A percentile compares a stretch with the other conserved stretches of the same genome.
Conservation (phyloP, 352 stramenopile genomes). For the Bremia lactucae region DNA sequence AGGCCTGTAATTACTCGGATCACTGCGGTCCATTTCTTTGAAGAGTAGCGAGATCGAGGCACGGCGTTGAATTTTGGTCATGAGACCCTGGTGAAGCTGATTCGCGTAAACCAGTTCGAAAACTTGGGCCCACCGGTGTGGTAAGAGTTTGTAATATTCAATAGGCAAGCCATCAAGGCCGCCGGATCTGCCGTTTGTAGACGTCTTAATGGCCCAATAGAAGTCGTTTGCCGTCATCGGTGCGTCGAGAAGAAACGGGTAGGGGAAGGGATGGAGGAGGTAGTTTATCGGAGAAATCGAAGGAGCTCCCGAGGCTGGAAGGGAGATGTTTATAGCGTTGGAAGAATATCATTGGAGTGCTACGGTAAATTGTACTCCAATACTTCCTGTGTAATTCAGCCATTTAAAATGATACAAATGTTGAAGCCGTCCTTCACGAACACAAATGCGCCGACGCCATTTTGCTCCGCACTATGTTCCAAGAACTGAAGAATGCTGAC, state of each 20-base stretch:
- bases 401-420: conserved; percentile 1
- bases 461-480: not conserved
- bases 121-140: not conserved
- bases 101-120: not conserved
- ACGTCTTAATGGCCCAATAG: conserved; percentile 9
- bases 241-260: too few relatives aligned
- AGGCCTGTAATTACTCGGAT: not conserved
- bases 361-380: conserved; percentile 3
- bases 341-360: conserved; percentile 1
- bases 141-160: not conserved
- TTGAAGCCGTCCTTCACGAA: not conserved
- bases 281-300: too few relatives aligned
- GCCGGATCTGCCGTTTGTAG: not conserved
- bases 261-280: too few relatives aligned
- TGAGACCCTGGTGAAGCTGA: not conserved
- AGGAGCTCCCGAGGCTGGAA: not conserved
- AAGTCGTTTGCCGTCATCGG: conserved; percentile 8
- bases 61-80: not conserved
- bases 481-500: not conserved
- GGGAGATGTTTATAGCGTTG: too few relatives aligned
- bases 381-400: not conserved
- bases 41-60: not conserved
- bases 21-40: not conserved
- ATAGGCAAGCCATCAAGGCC: not conserved
- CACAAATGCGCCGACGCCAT: conserved; percentile 4